These are phyloP conservation scores for Leavenworthia alabamica DNA, from an alignment of 345 rosid species.

Conservation along the genomic window DNA sequence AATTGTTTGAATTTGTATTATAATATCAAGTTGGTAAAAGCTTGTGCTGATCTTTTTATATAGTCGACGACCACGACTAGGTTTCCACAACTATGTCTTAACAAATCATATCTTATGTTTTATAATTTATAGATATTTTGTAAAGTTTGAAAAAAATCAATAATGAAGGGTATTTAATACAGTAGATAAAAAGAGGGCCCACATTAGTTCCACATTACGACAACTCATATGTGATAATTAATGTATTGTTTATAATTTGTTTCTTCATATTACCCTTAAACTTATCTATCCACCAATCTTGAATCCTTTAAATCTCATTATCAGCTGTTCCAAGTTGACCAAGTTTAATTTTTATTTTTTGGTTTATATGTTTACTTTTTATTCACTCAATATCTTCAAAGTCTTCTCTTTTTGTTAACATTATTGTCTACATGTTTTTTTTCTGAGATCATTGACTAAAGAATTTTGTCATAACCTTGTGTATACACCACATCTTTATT, in stretches of 20 bases:
- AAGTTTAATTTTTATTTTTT: no score
- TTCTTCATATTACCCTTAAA: conserved; percentile 4
- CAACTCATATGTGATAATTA: conserved; percentile 23
- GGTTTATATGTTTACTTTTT: background rate
- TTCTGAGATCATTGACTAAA: background rate
- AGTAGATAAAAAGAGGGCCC: conserved; percentile 11
- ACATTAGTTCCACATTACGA: conserved; percentile 16
- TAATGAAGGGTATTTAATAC: conserved; percentile 11
- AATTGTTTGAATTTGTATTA: background rate
- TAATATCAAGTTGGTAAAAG: conserved; percentile 12
- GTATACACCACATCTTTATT: conserved; percentile 8
- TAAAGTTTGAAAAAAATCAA: background rate
- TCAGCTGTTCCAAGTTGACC: conserved; percentile 28
- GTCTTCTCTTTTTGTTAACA: conserved; percentile 21
- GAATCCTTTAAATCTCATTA: conserved; percentile 6
- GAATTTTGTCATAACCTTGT: background rate
- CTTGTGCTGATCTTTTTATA: conserved; percentile 6
- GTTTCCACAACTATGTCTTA: no score
- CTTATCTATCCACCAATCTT: background rate
- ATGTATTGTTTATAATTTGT: conserved; percentile 13
- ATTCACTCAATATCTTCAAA: conserved; percentile 9
- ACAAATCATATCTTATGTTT: conserved; percentile 1
- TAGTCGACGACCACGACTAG: conserved; percentile 26
- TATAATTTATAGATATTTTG: conserved; percentile 1
- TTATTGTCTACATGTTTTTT: conserved; percentile 16